These are phyloP conservation scores for Theobroma grandiflorum DNA, from an alignment of 441 rosid species.

Conservation along the genomic window DNA sequence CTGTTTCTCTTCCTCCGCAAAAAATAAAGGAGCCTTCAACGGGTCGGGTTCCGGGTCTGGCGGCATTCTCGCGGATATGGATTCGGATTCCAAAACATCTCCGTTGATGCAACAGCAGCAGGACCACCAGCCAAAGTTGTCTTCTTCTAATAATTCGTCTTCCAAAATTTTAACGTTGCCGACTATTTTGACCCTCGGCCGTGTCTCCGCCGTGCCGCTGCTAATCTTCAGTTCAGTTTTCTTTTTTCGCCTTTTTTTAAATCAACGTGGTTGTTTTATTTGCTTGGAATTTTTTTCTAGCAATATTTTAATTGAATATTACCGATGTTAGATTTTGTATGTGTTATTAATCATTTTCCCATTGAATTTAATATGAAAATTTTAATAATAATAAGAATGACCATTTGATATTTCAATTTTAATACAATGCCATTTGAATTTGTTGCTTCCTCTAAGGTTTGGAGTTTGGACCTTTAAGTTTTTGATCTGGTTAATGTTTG, in stretches of 20 bases:
- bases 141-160: constrained; percentile 23
- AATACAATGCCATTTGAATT: background rate
- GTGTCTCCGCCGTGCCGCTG: constrained; percentile 91
- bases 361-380: background rate
- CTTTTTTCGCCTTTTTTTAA: background rate
- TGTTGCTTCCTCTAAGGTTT: background rate
- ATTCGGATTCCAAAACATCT: constrained; percentile 45
- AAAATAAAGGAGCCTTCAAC: constrained; percentile 31
- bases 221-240: constrained; percentile 68
- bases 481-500: constrained; percentile 18
- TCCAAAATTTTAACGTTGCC: constrained; percentile 85
- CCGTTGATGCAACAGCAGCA: constrained; percentile 38
- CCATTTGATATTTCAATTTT: background rate
- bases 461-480: background rate
- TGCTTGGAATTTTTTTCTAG: background rate
- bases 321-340: background rate
- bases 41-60: constrained; percentile 49
- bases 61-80: constrained; percentile 55
- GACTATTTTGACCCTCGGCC: constrained; percentile 88
- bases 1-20: constrained; percentile 33
- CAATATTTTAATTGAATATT: background rate
- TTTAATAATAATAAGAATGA: background rate
- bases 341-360: background rate
- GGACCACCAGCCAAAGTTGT: constrained; percentile 27
- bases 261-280: background rate